These are phyloP conservation scores for Komagataella populi DNA, from an alignment of 805 yeast genomes.

Conservation along the genomic window DNA sequence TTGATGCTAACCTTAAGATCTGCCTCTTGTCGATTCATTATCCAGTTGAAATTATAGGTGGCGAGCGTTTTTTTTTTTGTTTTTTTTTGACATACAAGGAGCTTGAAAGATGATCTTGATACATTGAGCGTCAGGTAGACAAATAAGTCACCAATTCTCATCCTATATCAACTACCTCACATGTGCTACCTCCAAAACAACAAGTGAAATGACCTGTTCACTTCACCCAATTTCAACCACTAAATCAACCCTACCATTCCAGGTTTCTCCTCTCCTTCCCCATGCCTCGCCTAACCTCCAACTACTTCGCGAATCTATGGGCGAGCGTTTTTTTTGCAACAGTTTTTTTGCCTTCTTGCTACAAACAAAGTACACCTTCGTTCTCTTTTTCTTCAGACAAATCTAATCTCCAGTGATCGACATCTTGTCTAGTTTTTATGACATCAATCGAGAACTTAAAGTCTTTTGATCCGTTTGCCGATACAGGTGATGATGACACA, in stretches of 20 bases:
- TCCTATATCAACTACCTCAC: neutral
- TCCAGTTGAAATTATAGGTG: constrained; percentile 7
- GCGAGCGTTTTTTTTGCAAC: neutral
- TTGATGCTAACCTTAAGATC: constrained; percentile 39
- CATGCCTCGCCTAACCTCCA: neutral
- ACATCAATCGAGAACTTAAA: constrained; percentile 87
- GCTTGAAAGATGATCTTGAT: neutral
- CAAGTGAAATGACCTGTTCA: too few species aligned
- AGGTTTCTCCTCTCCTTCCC: neutral
- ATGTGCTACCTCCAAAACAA: neutral
- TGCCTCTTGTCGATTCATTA: constrained; percentile 13
- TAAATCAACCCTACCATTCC: neutral
- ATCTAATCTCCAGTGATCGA: neutral
- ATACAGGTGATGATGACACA: constrained; percentile 98
- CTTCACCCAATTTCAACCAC: neutral
- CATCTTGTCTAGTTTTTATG: constrained; percentile 25
- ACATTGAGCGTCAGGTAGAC: neutral
- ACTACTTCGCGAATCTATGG: neutral
- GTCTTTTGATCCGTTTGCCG: constrained; percentile 95
- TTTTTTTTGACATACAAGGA: too few species aligned
- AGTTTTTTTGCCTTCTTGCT: neutral
- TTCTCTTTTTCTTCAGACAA: neutral
- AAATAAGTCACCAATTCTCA: neutral
- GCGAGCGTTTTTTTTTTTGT: neutral
- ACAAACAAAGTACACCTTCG: neutral